Evolutionary conservation across 2,329 filamentous ascomycete species (phyloP).

Genomic region (Aspergillus neotritici): DNA sequence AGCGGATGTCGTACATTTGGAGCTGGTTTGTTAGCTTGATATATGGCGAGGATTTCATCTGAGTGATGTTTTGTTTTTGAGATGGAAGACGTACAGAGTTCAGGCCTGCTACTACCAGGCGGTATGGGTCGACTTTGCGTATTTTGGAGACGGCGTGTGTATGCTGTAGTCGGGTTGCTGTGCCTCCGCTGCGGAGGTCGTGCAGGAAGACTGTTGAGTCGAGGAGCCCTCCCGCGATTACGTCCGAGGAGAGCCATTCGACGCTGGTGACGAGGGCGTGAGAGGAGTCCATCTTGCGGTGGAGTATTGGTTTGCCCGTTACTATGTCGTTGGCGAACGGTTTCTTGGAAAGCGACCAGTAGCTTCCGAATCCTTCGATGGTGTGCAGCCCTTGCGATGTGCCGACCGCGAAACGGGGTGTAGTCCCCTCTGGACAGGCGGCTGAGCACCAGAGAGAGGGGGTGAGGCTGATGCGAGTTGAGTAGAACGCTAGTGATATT

Average conservation of each 20-base stretch:
- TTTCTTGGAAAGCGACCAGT: constrained; percentile 28
- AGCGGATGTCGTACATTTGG: constrained; percentile 40
- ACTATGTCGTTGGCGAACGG: constrained; percentile 17
- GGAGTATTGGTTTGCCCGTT: constrained; percentile 11
- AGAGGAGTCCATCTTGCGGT: constrained; percentile 19
- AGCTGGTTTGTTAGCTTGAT: constrained; percentile 21
- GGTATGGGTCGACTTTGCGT: constrained; percentile 31
- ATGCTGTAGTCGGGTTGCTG: constrained; percentile 30
- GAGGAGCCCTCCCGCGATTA: constrained; percentile 33
- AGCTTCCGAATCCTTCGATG: constrained; percentile 22
- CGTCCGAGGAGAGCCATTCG: constrained; percentile 34
- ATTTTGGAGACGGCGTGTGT: constrained; percentile 30
- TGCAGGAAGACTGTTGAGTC: constrained; percentile 32
- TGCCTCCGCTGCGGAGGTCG: constrained; percentile 31
- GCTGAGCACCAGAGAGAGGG: constrained; percentile 35
- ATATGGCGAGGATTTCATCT: not conserved
- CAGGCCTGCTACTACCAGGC: constrained; percentile 30
- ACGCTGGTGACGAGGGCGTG: constrained; percentile 29
- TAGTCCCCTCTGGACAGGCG: constrained; percentile 26
- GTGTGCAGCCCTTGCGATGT: constrained; percentile 34
- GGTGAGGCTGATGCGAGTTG: constrained; percentile 22
- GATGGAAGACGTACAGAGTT: constrained; percentile 22
- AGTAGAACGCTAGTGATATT: constrained; percentile 19
- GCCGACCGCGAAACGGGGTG: constrained; percentile 33
- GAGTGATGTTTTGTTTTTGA: not conserved